These are phyloP conservation scores for Solanum chaucha DNA, from an alignment of 257 asterid genomes.

Conservation along the genomic window DNA sequence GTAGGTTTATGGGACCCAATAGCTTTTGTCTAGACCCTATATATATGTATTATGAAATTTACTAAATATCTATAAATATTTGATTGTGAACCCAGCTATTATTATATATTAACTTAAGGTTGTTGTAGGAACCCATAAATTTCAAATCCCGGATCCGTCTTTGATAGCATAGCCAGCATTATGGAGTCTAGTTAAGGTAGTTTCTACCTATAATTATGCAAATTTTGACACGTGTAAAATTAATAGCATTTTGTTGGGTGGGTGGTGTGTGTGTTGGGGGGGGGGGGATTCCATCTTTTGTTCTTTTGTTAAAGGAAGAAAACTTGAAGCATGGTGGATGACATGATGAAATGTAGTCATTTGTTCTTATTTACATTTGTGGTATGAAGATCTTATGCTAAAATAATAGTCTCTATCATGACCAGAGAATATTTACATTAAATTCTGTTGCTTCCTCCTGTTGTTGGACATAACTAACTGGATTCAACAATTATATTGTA, in stretches of 20 bases:
- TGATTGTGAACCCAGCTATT: background rate
- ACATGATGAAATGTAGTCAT: background rate
- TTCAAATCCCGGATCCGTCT: background rate
- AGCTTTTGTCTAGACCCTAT: background rate
- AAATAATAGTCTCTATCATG: background rate
- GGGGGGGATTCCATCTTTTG: no score
- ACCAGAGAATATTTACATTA: background rate
- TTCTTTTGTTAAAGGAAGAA: background rate
- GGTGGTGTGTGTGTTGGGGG: background rate
- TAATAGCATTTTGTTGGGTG: background rate
- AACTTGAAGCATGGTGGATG: background rate
- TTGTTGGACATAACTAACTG: background rate
- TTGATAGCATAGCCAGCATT: background rate
- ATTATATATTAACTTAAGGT: background rate
- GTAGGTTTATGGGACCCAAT: background rate
- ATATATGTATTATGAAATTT: no score
- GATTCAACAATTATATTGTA: conserved; percentile 4
- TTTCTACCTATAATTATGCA: background rate
- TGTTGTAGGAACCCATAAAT: background rate
- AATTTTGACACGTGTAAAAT: background rate
- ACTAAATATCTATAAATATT: background rate
- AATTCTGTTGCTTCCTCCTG: background rate
- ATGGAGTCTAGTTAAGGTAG: background rate
- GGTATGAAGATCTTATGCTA: background rate
- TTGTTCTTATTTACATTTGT: background rate